Evolutionary conservation across 345 rosid genomes (phyloP), one percentile per base, ranked within the genome.

Genomic region (Pistacia integerrima): DNA sequence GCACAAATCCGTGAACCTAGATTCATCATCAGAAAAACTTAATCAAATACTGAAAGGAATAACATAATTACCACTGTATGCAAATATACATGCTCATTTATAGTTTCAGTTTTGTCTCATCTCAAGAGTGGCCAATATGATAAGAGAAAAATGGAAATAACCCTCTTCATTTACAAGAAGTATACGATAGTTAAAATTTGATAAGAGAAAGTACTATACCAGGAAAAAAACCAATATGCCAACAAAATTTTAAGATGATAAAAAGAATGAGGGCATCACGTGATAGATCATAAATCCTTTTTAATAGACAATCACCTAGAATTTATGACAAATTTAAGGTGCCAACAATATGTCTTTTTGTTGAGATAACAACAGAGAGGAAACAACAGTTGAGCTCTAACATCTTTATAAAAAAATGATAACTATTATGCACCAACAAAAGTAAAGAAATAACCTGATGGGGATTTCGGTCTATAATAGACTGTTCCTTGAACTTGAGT

Each of bases 401-500:
- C 6, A 16, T 54, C 54, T 49, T 49, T 0, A 13, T 11, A 33
- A 9, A n/a, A 41, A n/a, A 41, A 41, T 18, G 46, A 17, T 5
- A 60, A 18, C 25, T 44, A 46, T 44, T 22, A 56, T 22, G 56
- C 20, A 59, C 7, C 1, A 7, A 12, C 10, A 72, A 46, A 58
- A 4, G 76, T 9, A 71, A 4, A 56, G 57, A 69, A 77, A 60
- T 44, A 80, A 92, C 99, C 97, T 96, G 99, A 85, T 92, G 98
- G 54, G 99, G 97, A 84, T 96, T 96, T 77, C 97, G 86, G 82
- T 96, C 99, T 70, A 96, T 92, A 81, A 96, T 91, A 63, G 98
- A 96, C 85, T 94, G 99, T 88, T 96, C 98, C 85, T 96, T 96
- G 89, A 96, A 96, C 86, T 96, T 93, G 79, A 96, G 90, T 88